phyloP scores from a whole-genome alignment of 495 filamentous ascomycete genomes.

The Xylaria acuta region DNA sequence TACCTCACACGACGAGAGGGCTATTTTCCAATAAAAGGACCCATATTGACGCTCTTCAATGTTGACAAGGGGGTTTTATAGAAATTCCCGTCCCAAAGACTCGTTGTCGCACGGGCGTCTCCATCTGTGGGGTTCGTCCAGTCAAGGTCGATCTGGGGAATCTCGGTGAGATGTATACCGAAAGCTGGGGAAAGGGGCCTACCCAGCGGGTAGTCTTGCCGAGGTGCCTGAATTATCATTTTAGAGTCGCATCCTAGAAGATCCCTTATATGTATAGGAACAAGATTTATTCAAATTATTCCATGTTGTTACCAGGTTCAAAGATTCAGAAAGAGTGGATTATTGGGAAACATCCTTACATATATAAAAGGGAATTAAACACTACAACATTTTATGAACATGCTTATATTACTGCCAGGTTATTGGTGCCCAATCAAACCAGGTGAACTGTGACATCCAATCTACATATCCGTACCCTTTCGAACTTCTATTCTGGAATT shows the following conservation, averaged over 20 bases:
- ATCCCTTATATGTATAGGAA: background rate
- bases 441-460: background rate
- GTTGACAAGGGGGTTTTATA: background rate
- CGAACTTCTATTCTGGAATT: background rate
- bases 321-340: background rate
- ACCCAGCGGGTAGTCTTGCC: background rate
- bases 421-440: background rate
- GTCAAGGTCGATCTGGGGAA: background rate
- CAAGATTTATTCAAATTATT: background rate
- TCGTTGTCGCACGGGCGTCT: background rate
- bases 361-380: background rate
- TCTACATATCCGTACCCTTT: background rate
- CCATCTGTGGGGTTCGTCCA: slow-evolving; percentile 9
- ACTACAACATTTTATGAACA: background rate
- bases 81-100: background rate
- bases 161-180: slow-evolving; percentile 21
- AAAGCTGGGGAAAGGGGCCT: slow-evolving; percentile 4
- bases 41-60: background rate
- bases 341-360: background rate
- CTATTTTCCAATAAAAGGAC: background rate
- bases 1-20: background rate
- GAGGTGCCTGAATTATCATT: background rate
- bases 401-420: background rate
- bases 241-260: background rate
- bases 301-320: background rate